phyloP scores from a whole-genome alignment of 2,329 filamentous ascomycete genomes.

The Dactylonectria macrodidyma region DNA sequence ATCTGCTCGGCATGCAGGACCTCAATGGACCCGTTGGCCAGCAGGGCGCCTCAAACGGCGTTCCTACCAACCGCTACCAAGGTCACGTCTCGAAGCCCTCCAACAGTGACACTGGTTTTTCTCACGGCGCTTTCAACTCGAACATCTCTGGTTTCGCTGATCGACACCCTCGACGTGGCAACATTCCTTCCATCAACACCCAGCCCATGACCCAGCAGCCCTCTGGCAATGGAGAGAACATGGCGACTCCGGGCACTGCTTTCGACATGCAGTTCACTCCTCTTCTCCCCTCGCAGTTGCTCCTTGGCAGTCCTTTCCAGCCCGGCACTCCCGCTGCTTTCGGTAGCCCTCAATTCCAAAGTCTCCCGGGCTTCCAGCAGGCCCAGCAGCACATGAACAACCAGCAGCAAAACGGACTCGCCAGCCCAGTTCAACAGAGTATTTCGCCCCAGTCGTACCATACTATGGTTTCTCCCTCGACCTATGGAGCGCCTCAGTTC shows the following conservation, averaged over 20 bases:
- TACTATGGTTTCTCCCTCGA: conserved; percentile 87
- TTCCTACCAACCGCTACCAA: conserved; percentile 75
- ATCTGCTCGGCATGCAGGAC: conserved; percentile 93
- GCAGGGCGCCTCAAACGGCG: conserved; percentile 50
- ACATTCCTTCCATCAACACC: conserved; percentile 95
- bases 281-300: conserved; percentile 91
- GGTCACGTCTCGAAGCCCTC: conserved; percentile 85
- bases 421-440: conserved; percentile 82
- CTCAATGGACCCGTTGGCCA: conserved; percentile 75
- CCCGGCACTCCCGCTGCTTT: conserved; percentile 93
- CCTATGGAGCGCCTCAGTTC: conserved; percentile 85
- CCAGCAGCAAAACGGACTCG: conserved; percentile 73
- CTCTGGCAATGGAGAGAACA: conserved; percentile 74
- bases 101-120: conserved; percentile 89
- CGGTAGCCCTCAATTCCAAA: conserved; percentile 92
- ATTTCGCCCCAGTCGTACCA: conserved; percentile 90
- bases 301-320: conserved; percentile 97
- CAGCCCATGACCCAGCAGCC: conserved; percentile 69
- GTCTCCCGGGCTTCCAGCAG: conserved; percentile 82
- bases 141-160: conserved; percentile 90
- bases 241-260: conserved; percentile 88
- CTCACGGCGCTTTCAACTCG: conserved; percentile 91
- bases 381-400: conserved; percentile 66
- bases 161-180: conserved; percentile 85
- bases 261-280: conserved; percentile 99